phyloP scores from a whole-genome alignment of 768 basidiomycete genomes.

The Rhizopogon rudus region DNA sequence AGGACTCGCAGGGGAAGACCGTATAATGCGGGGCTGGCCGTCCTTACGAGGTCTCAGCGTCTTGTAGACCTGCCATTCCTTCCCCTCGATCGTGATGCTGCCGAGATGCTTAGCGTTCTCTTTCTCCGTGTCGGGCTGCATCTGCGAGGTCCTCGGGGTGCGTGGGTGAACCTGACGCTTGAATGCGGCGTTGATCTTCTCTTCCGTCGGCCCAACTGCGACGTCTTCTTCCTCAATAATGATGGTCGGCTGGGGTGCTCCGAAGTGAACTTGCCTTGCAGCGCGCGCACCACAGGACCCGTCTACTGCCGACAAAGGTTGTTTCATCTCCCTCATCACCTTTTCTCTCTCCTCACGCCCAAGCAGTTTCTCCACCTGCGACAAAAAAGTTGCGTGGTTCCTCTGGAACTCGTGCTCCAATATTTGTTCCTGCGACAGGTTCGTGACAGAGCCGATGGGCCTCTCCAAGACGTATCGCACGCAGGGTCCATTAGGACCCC shows the following conservation, averaged over 20 bases:
- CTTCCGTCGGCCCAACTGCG: constrained; percentile 16
- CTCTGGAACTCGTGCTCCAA: background rate
- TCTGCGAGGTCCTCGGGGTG: background rate
- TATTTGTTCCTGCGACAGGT: constrained; percentile 9
- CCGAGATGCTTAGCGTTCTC: constrained; percentile 1
- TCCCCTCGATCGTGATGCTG: constrained; percentile 3
- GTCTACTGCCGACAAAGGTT: constrained; percentile 6
- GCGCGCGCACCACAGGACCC: constrained; percentile 1
- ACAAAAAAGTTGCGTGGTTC: constrained; percentile 12
- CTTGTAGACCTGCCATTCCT: constrained; percentile 1
- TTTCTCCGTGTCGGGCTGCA: background rate
- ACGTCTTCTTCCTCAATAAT: constrained; percentile 7
- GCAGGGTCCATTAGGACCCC: background rate
- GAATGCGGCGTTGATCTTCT: constrained; percentile 8
- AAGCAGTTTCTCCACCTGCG: constrained; percentile 16
- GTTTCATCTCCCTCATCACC: constrained; percentile 8
- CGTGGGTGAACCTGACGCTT: background rate
- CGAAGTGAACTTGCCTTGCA: constrained; percentile 3
- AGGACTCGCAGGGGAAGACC: background rate
- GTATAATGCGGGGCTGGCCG: background rate
- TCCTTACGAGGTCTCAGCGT: background rate
- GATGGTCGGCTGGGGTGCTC: constrained; percentile 6
- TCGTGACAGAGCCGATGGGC: constrained; percentile 14
- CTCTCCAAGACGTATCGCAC: constrained; percentile 17
- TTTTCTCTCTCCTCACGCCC: constrained; percentile 3